Evolutionary conservation across 495 filamentous ascomycete species (phyloP).

Genomic region (Lentithecium fluviatile): DNA sequence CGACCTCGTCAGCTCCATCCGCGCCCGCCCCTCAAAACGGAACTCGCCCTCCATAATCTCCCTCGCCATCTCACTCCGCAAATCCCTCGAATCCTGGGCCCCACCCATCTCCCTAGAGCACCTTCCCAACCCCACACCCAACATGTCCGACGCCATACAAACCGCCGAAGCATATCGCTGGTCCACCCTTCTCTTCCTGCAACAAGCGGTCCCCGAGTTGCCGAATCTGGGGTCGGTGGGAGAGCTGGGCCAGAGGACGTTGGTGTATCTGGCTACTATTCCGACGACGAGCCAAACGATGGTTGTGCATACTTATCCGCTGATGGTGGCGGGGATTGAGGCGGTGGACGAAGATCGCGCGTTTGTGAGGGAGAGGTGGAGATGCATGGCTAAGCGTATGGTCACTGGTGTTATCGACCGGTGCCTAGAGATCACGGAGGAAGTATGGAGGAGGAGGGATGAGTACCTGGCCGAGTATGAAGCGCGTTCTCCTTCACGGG

Average conservation of each 20-base stretch:
- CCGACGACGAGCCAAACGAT: constrained; percentile 62
- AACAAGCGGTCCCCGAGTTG: constrained; percentile 76
- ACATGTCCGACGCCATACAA: constrained; percentile 65
- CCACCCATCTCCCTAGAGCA: constrained; percentile 53
- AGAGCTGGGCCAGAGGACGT: constrained; percentile 61
- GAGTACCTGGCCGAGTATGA: not conserved
- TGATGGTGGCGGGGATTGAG: constrained; percentile 71
- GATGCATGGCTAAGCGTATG: constrained; percentile 60
- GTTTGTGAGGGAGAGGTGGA: constrained; percentile 71
- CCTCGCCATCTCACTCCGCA: constrained; percentile 64
- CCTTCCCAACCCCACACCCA: constrained; percentile 65
- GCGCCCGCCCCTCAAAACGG: constrained; percentile 48
- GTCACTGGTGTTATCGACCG: constrained; percentile 71
- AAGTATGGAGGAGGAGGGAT: constrained; percentile 58
- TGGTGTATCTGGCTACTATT: constrained; percentile 63
- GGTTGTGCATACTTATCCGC: constrained; percentile 76
- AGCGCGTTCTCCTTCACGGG: not conserved
- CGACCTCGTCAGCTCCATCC: constrained; percentile 63
- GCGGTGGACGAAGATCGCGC: constrained; percentile 60
- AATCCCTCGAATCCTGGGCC: constrained; percentile 62
- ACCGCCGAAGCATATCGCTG: constrained; percentile 77
- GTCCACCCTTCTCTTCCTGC: constrained; percentile 72
- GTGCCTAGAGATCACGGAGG: constrained; percentile 56
- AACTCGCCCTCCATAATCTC: constrained; percentile 64
- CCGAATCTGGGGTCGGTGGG: constrained; percentile 54